Evolutionary conservation across 2,329 filamentous ascomycete species (phyloP).

Genomic region (Sporothrix brunneoviolacea): DNA sequence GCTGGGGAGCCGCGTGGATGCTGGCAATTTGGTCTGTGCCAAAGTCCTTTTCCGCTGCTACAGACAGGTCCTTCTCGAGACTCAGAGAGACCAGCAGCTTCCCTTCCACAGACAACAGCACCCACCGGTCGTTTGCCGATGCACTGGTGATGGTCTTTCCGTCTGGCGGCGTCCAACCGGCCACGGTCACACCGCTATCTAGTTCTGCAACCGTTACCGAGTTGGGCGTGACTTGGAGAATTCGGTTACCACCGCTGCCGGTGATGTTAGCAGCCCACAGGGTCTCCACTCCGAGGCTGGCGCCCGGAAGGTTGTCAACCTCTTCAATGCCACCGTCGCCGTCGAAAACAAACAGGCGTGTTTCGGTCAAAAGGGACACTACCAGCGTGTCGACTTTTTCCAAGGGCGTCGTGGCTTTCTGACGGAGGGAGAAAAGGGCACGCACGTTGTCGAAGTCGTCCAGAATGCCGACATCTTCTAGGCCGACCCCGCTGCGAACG

Average conservation of each 20-base stretch:
- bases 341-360: conserved; percentile 73
- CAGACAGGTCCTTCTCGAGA: conserved; percentile 50
- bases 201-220: conserved; percentile 56
- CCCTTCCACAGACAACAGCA: conserved; percentile 71
- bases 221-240: conserved; percentile 71
- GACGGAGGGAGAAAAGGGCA: conserved; percentile 61
- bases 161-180: conserved; percentile 49
- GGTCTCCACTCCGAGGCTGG: conserved; percentile 64
- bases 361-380: conserved; percentile 76
- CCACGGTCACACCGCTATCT: conserved; percentile 46
- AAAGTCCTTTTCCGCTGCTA: conserved; percentile 54
- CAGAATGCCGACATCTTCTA: conserved; percentile 79
- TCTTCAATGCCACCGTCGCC: conserved; percentile 76
- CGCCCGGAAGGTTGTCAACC: conserved; percentile 64
- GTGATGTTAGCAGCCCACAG: conserved; percentile 60
- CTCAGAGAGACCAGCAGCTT: conserved; percentile 64
- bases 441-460: conserved; percentile 70
- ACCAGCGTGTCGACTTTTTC: conserved; percentile 60
- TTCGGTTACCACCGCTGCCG: conserved; percentile 28
- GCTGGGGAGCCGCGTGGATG: conserved; percentile 62
- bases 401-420: conserved; percentile 16
- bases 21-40: conserved; percentile 76
- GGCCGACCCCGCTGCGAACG: conserved; percentile 85
- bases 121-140: conserved; percentile 62
- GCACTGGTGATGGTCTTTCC: conserved; percentile 65